Evolutionary conservation across 2,329 filamentous ascomycete species (phyloP).

Genomic region (Talaromyces atroroseus): DNA sequence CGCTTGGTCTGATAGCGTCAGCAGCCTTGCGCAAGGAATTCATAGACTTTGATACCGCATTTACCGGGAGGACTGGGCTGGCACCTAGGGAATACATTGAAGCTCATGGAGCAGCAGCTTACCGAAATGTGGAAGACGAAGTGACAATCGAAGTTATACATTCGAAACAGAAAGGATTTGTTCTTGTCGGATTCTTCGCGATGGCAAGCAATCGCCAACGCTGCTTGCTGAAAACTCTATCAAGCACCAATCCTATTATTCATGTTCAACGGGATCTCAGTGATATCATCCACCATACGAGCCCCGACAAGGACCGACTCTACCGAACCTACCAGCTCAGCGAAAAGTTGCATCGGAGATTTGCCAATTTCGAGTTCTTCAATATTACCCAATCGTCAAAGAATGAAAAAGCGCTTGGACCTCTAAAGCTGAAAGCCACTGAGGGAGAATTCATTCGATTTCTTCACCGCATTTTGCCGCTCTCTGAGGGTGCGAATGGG

Average conservation of each 20-base stretch:
- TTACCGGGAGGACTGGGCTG: conserved; percentile 58
- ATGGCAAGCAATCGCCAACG: conserved; percentile 59
- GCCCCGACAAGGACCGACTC: conserved; percentile 56
- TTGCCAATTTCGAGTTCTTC: conserved; percentile 71
- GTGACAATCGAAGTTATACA: conserved; percentile 57
- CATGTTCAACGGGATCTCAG: conserved; percentile 62
- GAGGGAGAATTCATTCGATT: conserved; percentile 67
- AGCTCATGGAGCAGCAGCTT: conserved; percentile 55
- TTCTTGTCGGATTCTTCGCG: conserved; percentile 66
- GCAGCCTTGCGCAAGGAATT: conserved; percentile 63
- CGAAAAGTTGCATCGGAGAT: conserved; percentile 54
- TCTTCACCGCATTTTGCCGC: conserved; percentile 50
- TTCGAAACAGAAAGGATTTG: conserved; percentile 54
- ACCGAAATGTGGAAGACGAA: conserved; percentile 58
- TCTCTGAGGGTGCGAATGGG: conserved; percentile 52
- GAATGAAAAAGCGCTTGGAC: conserved; percentile 20
- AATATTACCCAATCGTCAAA: conserved; percentile 58
- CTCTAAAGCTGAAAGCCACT: conserved; percentile 61
- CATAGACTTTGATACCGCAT: conserved; percentile 63
- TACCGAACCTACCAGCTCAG: conserved; percentile 51
- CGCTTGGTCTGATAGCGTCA: conserved; percentile 68
- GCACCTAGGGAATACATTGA: conserved; percentile 61
- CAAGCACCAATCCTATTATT: conserved; percentile 62
- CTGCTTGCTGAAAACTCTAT: conserved; percentile 55
- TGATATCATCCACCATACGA: conserved; percentile 52